phyloP scores from a whole-genome alignment of 2,329 filamentous ascomycete species.

The Scedosporium apiospermum region DNA sequence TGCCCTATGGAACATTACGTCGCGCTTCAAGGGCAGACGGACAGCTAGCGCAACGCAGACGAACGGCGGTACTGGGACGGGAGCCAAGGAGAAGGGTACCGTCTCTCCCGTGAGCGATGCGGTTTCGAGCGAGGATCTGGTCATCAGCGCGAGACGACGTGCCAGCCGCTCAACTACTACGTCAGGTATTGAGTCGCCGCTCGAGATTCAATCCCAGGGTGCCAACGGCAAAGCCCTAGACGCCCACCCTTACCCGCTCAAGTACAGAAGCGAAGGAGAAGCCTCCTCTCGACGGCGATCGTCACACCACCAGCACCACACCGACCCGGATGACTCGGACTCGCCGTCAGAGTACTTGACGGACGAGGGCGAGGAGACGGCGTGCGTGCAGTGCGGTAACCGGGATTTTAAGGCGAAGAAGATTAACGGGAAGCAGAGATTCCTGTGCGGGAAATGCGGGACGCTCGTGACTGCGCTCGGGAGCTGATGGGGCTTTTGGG shows the following conservation, averaged over 20 bases:
- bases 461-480: slow-evolving; percentile 12
- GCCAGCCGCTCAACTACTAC: neutral
- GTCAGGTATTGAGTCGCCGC: neutral
- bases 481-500: neutral
- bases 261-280: neutral
- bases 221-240: neutral
- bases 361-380: slow-evolving; percentile 29
- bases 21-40: slow-evolving; percentile 11
- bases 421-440: slow-evolving; percentile 39
- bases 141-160: neutral
- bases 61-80: slow-evolving; percentile 17
- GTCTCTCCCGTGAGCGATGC: neutral
- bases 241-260: neutral
- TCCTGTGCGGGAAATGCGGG: slow-evolving; percentile 53
- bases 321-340: neutral
- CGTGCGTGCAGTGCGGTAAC: slow-evolving; percentile 49
- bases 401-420: slow-evolving; percentile 54
- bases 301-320: neutral
- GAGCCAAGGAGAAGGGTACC: neutral
- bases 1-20: slow-evolving; percentile 25
- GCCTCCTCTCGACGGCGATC: neutral
- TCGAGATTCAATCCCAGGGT: neutral
- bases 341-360: slow-evolving; percentile 11
- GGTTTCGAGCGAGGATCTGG: neutral
- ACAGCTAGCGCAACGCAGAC: slow-evolving; percentile 21